A percentile compares a stretch with the other conserved stretches of the same genome.
Evolutionary conservation across 345 rosid genomes (phyloP).

Genomic region (Moricandia arvensis): DNA sequence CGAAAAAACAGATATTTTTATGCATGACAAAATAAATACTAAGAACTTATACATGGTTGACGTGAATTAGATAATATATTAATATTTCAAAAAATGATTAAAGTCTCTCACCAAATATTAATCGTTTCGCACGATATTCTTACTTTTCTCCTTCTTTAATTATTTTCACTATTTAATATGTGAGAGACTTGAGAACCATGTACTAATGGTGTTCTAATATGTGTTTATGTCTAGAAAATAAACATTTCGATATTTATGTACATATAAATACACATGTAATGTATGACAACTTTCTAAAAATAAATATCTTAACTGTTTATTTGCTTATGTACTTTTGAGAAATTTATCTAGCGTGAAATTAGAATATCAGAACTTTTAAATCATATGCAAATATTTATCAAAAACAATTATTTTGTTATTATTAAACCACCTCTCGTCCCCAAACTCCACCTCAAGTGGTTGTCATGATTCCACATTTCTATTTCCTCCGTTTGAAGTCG

Average conservation of each 20-base stretch:
- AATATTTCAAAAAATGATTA: too few relatives aligned
- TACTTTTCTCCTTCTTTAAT: too few relatives aligned
- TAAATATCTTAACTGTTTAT: not conserved
- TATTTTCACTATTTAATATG: too few relatives aligned
- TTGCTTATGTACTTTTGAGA: too few relatives aligned
- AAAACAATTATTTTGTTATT: not conserved
- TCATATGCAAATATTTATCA: not conserved
- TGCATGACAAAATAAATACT: not conserved
- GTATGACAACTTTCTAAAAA: not conserved
- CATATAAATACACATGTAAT: not conserved
- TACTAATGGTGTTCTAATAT: too few relatives aligned
- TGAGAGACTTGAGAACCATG: too few relatives aligned
- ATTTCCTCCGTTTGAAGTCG: not conserved
- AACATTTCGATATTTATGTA: not conserved
- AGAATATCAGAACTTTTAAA: not conserved
- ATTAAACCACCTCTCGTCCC: not conserved
- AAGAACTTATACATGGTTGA: not conserved
- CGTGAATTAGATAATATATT: not conserved
- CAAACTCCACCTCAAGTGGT: slow-evolving; percentile 6
- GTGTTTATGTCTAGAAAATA: not conserved
- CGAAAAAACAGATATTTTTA: too few relatives aligned
- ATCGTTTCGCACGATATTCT: too few relatives aligned
- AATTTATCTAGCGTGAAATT: not conserved
- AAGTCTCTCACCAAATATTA: too few relatives aligned
- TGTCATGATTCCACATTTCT: slow-evolving; percentile 4